Evolutionary conservation across 2,329 filamentous ascomycete species (phyloP).

Genomic region (Microsporum ferrugineum): DNA sequence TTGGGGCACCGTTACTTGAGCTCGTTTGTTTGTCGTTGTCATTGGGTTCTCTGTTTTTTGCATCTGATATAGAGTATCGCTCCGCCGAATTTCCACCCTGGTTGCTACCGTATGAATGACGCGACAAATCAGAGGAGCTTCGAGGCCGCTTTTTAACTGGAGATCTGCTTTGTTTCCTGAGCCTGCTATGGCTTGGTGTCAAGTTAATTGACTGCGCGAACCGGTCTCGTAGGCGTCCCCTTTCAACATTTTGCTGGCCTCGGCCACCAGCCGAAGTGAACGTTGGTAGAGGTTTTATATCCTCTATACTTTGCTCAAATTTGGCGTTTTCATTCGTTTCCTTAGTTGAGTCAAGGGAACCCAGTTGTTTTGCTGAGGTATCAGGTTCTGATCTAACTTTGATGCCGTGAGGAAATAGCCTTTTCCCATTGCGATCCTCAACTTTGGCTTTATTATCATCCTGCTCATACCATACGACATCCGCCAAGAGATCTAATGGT

Average conservation of each 20-base stretch:
- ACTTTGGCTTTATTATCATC: conserved; percentile 67
- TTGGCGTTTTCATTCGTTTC: background rate
- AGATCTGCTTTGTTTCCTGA: conserved; percentile 36
- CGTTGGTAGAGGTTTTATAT: conserved; percentile 25
- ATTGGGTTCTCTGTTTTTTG: background rate
- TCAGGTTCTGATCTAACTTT: conserved; percentile 13
- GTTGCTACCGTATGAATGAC: conserved; percentile 42
- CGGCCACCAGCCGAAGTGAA: conserved; percentile 24
- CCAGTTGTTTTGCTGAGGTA: background rate
- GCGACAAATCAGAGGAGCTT: conserved; percentile 37
- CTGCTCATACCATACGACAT: conserved; percentile 83
- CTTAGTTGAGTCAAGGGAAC: too few species aligned
- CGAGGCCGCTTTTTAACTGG: conserved; percentile 40
- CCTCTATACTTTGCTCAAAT: background rate
- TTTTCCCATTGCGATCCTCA: conserved; percentile 65
- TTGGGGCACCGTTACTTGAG: background rate
- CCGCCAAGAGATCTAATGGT: conserved; percentile 76
- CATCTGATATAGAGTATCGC: conserved; percentile 4
- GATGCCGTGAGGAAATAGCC: conserved; percentile 44
- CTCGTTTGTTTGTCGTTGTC: background rate
- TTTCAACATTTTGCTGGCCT: conserved; percentile 26
- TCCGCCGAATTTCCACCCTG: conserved; percentile 10
- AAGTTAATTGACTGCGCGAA: conserved; percentile 47
- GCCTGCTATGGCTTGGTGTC: conserved; percentile 44
- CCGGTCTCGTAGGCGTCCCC: conserved; percentile 50